These are phyloP conservation scores for Metschnikowia amazonensis DNA, from an alignment of 805 yeast genomes.

Conservation along the genomic window DNA sequence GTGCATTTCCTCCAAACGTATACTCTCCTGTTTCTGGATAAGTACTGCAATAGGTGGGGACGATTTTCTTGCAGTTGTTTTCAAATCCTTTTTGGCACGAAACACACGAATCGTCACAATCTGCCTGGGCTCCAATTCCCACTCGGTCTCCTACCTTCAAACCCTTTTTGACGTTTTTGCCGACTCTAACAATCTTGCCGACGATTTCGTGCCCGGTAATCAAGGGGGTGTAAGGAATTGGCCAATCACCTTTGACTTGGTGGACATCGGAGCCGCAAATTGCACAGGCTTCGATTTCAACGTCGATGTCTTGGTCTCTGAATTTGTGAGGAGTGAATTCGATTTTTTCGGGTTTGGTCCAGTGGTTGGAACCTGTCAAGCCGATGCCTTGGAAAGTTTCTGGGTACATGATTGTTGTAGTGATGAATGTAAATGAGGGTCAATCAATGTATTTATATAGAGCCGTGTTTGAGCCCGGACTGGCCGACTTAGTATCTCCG, in stretches of 20 bases:
- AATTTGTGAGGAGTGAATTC: conserved; percentile 12
- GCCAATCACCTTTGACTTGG: conserved; percentile 50
- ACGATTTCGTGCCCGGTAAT: conserved; percentile 25
- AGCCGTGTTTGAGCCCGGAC: too few species aligned
- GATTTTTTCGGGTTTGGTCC: conserved; percentile 10
- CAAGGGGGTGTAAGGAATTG: conserved; percentile 15
- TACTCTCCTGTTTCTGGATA: conserved; percentile 9
- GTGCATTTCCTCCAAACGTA: conserved; percentile 11
- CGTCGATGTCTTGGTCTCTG: conserved; percentile 13
- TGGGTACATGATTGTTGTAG: conserved; percentile 7
- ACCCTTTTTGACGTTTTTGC: conserved; percentile 9
- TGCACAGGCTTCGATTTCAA: conserved; percentile 12
- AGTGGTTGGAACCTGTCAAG: neutral
- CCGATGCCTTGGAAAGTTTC: conserved; percentile 10
- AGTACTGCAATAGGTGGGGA: conserved; percentile 7
- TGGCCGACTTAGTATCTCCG: too few species aligned
- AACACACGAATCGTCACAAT: conserved; percentile 9
- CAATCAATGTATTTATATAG: too few species aligned
- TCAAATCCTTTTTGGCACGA: conserved; percentile 5
- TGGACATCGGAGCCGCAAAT: conserved; percentile 59
- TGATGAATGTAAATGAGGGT: too few species aligned
- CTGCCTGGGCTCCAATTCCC: conserved; percentile 67
- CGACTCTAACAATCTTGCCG: conserved; percentile 12
- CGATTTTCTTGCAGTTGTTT: conserved; percentile 9
- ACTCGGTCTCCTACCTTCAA: conserved; percentile 68